Base-by-base conservation (phyloP, 2,329 filamentous ascomycete genomes). In the Alternaria solani region DNA sequence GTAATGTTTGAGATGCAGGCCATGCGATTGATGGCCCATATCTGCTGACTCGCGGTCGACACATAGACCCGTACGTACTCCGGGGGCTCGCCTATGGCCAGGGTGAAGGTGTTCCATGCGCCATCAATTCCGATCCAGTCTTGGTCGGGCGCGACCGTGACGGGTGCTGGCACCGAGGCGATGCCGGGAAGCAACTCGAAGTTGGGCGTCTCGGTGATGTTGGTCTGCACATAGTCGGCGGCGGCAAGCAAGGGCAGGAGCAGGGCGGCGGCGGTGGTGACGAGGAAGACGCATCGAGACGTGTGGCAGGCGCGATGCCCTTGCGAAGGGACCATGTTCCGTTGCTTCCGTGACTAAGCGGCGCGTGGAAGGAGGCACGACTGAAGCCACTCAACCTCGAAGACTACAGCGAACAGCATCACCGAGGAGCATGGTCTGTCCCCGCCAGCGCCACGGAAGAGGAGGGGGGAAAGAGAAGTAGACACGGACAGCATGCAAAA, bases 21-120 rank as follows among this genome's bases (percentile, higher is more conserved):
- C 43, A 59, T 56, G 32, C 48, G 83, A 39, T 76, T 63, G 44
- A 93, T 81, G 3, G 87, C 84, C 89, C 90, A 92, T 43, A 89
- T 88, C 75, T 92, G 89, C 36, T 91, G 91, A 42, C 89, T 83
- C 12, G 86, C 84, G 6, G 90, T 93, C 70, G 89, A 92, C 52
- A 89, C 83, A 12, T 86, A 80, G 51, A 88, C 83, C 65, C 86
- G 84, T 34, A 88, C 80, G 56, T 80, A 78, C 70, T 87, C 84
- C 25, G 77, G 74, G 14, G 86, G 85, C 7, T 78, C 80, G 51
- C 88, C 88, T 20, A 85, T 82, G 68, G 80, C 85, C 61, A 93
- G 81, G 12, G 81, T 82, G 65, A 92, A 87, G 7, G 89, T 87
- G 16, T 90, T 92, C 91, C 91, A 94, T 63, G 63, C 41, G 51